These are phyloP conservation scores for Ophiocytium majus DNA, from an alignment of 352 stramenopile genomes.

Conservation along the genomic window DNA sequence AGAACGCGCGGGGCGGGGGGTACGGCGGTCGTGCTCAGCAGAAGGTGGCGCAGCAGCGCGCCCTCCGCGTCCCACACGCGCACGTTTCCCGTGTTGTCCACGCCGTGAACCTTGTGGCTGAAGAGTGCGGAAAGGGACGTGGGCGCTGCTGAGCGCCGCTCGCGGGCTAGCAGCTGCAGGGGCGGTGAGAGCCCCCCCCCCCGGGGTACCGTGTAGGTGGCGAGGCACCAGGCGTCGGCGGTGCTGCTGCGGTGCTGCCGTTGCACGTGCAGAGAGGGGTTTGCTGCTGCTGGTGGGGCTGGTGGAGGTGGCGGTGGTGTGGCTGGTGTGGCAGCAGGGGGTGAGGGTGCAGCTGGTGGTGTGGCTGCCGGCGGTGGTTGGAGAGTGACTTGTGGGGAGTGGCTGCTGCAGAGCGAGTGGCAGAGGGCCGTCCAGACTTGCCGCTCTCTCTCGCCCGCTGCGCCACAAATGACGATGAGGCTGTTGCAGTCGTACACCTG, in stretches of 20 bases:
- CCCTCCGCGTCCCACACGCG: constrained; percentile 52
- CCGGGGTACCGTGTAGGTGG: neutral
- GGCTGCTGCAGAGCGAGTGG: neutral
- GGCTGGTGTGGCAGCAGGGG: too few species aligned
- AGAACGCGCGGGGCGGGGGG: constrained; percentile 29
- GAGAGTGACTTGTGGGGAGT: neutral
- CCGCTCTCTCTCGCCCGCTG: neutral
- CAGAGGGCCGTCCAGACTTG: neutral
- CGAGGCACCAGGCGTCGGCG: neutral
- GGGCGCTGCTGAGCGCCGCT: neutral
- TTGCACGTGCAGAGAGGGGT: neutral
- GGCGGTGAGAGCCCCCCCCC: too few species aligned
- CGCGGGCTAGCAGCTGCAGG: neutral
- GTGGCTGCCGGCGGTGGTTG: too few species aligned
- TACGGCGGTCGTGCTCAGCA: constrained; percentile 13
- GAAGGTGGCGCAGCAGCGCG: constrained; percentile 41
- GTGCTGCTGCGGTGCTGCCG: neutral
- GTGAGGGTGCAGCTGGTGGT: too few species aligned
- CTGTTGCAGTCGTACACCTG: neutral
- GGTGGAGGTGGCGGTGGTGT: too few species aligned
- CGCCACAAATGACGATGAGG: neutral
- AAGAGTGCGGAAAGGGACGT: constrained; percentile 38
- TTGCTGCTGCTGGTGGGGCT: neutral
- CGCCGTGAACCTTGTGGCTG: constrained; percentile 43
- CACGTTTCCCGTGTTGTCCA: constrained; percentile 57